Evolutionary conservation across 306 rosid species (phyloP).

Genomic region (Quercus parvula): DNA sequence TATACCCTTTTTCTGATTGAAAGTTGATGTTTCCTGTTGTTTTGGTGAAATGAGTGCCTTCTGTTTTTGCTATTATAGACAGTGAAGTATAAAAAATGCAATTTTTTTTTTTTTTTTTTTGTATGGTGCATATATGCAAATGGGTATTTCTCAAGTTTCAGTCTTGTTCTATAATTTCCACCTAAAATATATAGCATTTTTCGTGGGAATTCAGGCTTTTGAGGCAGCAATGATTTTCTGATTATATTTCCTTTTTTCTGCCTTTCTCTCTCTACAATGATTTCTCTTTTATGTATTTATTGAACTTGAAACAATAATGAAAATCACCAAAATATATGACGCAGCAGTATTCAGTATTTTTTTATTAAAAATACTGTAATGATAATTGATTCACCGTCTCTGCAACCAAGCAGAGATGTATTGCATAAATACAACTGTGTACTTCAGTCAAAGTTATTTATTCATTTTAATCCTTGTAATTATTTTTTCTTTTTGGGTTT

Average conservation of each 20-base stretch:
- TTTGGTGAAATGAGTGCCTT: background rate
- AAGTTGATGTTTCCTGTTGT: background rate
- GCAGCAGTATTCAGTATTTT: slow-evolving; percentile 13
- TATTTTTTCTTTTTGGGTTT: background rate
- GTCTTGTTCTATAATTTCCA: background rate
- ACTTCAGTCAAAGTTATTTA: background rate
- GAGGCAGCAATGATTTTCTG: background rate
- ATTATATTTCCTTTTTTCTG: background rate
- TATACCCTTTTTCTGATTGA: background rate
- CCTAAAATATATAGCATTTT: slow-evolving; percentile 13
- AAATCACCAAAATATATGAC: slow-evolving; percentile 17
- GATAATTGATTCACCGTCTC: background rate
- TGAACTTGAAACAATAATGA: slow-evolving; percentile 13
- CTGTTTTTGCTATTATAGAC: background rate
- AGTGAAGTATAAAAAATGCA: background rate
- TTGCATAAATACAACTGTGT: background rate
- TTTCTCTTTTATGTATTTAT: slow-evolving; percentile 18
- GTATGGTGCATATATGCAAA: background rate
- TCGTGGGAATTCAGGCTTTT: slow-evolving; percentile 15
- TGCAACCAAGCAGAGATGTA: background rate
- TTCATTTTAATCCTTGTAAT: background rate
- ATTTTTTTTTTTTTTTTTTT: background rate
- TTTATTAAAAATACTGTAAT: background rate
- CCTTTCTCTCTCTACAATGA: slow-evolving; percentile 9
- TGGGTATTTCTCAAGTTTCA: background rate